phyloP scores from a whole-genome alignment of 495 filamentous ascomycete species.

The Choiromyces venosus region DNA sequence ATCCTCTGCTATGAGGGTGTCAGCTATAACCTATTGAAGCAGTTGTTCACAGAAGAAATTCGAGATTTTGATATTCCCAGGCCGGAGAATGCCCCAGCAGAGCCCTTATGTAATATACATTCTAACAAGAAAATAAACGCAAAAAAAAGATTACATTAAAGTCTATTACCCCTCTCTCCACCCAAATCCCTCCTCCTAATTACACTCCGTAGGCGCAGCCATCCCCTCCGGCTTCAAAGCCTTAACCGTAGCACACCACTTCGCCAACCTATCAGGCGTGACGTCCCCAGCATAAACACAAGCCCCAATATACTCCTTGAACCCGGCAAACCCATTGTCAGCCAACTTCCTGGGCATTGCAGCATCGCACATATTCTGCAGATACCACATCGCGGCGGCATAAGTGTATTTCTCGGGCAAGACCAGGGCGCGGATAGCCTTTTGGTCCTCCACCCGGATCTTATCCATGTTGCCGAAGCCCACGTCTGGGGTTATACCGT shows the following conservation, averaged over 20 bases:
- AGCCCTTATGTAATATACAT: not conserved
- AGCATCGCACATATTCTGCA: conserved; percentile 57
- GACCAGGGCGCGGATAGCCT: conserved; percentile 55
- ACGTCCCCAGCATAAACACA: conserved; percentile 57
- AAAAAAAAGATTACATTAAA: not conserved
- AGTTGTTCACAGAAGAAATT: too few species aligned
- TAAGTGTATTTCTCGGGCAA: conserved; percentile 61
- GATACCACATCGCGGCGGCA: conserved; percentile 68
- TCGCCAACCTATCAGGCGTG: conserved; percentile 49
- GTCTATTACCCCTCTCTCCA: not conserved
- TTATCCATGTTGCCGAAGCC: conserved; percentile 41
- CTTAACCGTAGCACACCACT: conserved; percentile 48
- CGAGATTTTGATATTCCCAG: too few species aligned
- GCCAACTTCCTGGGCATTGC: conserved; percentile 49
- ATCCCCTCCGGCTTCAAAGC: conserved; percentile 22
- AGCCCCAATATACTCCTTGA: conserved; percentile 53
- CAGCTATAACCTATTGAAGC: too few species aligned
- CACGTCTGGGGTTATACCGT: conserved; percentile 33
- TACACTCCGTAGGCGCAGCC: not conserved
- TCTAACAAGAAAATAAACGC: not conserved
- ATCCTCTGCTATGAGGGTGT: too few species aligned
- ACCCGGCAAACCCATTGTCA: conserved; percentile 53
- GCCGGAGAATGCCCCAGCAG: too few species aligned
- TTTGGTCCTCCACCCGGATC: conserved; percentile 40
- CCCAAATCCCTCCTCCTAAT: not conserved